Evolutionary conservation across 768 basidiomycete species (phyloP), one percentile per base, ranked within the genome.

Genomic region (Sutorius australiensis): DNA sequence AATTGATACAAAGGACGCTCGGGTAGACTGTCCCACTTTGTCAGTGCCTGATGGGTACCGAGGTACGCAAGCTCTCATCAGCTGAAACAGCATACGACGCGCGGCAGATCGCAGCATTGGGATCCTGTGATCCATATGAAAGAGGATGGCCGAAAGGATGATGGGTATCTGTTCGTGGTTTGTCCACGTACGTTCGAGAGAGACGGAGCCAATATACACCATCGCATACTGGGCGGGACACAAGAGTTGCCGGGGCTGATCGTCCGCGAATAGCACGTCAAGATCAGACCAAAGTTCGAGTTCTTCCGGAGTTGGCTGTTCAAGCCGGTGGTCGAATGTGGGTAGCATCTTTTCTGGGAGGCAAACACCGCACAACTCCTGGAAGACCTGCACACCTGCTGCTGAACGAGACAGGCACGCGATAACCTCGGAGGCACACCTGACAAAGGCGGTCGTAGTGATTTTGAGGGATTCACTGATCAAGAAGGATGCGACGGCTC

Each of bases 161-260:
- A 80, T 71, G 2, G 90, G 85, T 11, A 98, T 73, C 50, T 88
- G 81, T 10, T 77, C 73, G 48, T 82, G 77, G 58, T 86, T 72
- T 51, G 88, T 87, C 88, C 89, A 91, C 58, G 81, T 82, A 30
- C 86, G 80, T 57, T 88, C 85, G 28, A 92, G 69, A 0, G 87
- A 82, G 32, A 87, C 78, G 56, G 93, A 89, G 3, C 84, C 80
- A 27, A 95, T 70, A 64, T 94, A 93, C 9, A 95, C 75, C 72
- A 93, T 81, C 1, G 94, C 92, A 64, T 90, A 90, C 64, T 95
- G 93, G 13, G 90, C 91, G 0, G 89, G 83, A 14, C 89, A 89
- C 46, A 95, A 74, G 3, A 81, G 74, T 43, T 87, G 72, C 31
- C 85, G 75, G 11, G 89, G 86, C 56, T 86, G 80, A 53, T 84